Evolutionary conservation across 331 rosid species (phyloP).

Genomic region (Cydonia oblonga): DNA sequence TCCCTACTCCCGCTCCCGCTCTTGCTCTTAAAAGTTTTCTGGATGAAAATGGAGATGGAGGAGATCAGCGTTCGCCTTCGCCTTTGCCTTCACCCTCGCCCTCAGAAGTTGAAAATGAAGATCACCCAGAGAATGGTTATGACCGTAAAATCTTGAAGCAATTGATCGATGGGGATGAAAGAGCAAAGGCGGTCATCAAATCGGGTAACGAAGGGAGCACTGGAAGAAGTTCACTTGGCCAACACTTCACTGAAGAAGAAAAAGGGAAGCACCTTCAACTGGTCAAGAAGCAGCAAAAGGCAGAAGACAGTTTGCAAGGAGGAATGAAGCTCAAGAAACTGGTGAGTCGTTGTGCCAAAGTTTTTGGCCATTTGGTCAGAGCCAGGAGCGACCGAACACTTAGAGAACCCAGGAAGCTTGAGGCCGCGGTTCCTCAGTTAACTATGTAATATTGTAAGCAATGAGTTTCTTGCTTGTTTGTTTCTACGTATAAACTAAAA

Average conservation of each 20-base stretch:
- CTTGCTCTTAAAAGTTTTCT: no score
- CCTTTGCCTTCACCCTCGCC: not conserved
- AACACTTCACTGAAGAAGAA: constrained; percentile 59
- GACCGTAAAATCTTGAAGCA: constrained; percentile 62
- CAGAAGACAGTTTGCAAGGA: constrained; percentile 40
- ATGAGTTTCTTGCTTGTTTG: not conserved
- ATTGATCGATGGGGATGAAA: constrained; percentile 38
- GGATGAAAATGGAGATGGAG: constrained; percentile 1
- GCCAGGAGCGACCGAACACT: constrained; percentile 37
- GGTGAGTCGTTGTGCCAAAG: constrained; percentile 65
- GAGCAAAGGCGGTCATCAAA: not conserved
- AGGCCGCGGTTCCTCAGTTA: constrained; percentile 24
- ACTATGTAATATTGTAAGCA: constrained; percentile 4
- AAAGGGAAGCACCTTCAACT: constrained; percentile 58
- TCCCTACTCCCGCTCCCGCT: not conserved
- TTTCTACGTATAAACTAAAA: not conserved
- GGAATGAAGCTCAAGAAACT: constrained; percentile 60
- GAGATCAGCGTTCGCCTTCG: not conserved
- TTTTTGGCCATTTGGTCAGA: constrained; percentile 52
- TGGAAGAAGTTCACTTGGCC: constrained; percentile 47
- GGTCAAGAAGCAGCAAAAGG: constrained; percentile 33
- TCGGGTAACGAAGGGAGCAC: not conserved
- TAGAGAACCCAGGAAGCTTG: constrained; percentile 28
- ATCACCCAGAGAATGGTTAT: constrained; percentile 9
- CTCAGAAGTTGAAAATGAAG: not conserved